These are phyloP conservation scores for Epichloe sp. DNA, from an alignment of 2,329 filamentous ascomycete genomes.

Conservation along the genomic window DNA sequence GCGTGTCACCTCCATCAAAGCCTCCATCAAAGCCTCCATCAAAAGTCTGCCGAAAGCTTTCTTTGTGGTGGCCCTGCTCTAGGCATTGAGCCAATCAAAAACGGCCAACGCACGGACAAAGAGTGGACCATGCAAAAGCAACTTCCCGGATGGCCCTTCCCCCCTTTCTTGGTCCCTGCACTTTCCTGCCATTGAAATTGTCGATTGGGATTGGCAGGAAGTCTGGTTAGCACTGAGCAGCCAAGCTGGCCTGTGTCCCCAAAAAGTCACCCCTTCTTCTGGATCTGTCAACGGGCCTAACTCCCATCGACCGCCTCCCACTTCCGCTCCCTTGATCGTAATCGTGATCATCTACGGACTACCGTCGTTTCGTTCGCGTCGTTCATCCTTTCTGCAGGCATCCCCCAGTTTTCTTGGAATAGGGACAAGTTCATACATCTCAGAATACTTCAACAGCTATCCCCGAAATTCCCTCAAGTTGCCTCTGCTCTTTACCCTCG, in stretches of 20 bases:
- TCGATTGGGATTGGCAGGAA: conserved; percentile 30
- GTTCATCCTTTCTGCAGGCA: conserved; percentile 8
- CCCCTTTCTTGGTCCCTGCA: conserved; percentile 30
- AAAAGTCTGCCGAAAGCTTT: conserved; percentile 20
- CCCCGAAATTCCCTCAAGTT: not conserved
- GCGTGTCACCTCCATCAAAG: conserved; percentile 1
- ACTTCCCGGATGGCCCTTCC: conserved; percentile 20
- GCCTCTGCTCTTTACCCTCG: not conserved
- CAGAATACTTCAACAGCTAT: conserved; percentile 14
- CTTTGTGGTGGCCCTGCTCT: conserved; percentile 10
- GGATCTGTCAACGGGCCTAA: conserved; percentile 4
- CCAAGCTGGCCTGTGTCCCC: conserved; percentile 14
- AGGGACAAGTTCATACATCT: conserved; percentile 11
- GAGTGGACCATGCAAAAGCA: conserved; percentile 13
- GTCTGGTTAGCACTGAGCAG: not conserved
- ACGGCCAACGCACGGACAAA: conserved; percentile 14
- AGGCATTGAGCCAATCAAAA: conserved; percentile 17
- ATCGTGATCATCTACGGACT: conserved; percentile 1
- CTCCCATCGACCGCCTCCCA: conserved; percentile 1
- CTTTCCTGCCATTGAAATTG: conserved; percentile 33
- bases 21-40: conserved; percentile 11
- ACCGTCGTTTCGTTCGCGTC: conserved; percentile 11
- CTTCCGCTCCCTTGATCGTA: conserved; percentile 3
- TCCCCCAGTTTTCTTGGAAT: conserved; percentile 23
- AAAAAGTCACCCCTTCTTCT: conserved; percentile 25